These are phyloP conservation scores for Trichoderma atrobrunneum DNA, from an alignment of 2,329 filamentous ascomycete species.

Conservation along the genomic window DNA sequence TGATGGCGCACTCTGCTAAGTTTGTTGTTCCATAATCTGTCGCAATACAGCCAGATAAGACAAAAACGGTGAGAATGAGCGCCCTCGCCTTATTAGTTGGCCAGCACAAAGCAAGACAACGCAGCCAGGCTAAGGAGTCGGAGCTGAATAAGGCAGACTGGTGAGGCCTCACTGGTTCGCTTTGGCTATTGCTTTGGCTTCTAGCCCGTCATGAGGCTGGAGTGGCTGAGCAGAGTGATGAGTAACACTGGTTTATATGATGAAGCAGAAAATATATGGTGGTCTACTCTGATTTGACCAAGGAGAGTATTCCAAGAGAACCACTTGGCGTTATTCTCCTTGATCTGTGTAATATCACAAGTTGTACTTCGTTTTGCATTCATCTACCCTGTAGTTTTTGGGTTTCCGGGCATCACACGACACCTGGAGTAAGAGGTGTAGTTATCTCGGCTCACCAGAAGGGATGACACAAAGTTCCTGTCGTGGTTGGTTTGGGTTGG, in stretches of 20 bases:
- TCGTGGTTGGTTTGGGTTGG: background rate
- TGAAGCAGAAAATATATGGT: background rate
- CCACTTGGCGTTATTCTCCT: background rate
- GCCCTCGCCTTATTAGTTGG: background rate
- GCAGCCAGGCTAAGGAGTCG: background rate
- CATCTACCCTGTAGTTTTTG: background rate
- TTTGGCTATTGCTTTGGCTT: background rate
- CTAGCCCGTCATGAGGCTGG: background rate
- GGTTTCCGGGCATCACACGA: background rate
- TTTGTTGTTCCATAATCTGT: background rate
- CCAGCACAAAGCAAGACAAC: background rate
- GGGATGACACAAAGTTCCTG: background rate
- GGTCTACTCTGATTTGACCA: background rate
- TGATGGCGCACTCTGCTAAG: constrained; percentile 1
- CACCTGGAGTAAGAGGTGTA: background rate
- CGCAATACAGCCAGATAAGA: background rate
- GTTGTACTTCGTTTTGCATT: background rate
- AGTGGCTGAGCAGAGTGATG: background rate
- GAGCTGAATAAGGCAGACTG: background rate
- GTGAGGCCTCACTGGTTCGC: background rate
- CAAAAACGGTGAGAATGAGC: constrained; percentile 6
- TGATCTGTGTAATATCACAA: background rate
- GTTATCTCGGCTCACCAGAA: background rate
- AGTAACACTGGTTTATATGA: background rate
- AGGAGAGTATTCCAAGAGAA: background rate